Conservation (phyloP, 495 filamentous ascomycete species). For the Aspergillus baeticus region DNA sequence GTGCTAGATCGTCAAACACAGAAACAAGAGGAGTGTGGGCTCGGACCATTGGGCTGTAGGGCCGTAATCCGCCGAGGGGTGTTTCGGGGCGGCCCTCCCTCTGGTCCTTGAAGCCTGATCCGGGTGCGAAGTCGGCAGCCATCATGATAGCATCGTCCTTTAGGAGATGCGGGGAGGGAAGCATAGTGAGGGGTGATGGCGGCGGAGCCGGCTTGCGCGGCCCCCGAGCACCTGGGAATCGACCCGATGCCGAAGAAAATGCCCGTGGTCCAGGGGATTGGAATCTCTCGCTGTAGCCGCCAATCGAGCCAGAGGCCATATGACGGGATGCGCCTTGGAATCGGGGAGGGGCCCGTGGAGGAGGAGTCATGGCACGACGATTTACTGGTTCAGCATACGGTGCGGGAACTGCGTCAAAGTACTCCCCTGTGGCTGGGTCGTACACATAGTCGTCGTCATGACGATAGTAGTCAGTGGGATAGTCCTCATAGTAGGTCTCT, state of each 20-base stretch:
- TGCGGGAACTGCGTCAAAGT: constrained; percentile 60
- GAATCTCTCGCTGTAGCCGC: constrained; percentile 41
- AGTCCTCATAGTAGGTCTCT: constrained; percentile 66
- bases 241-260: constrained; percentile 66
- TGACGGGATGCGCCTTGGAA: constrained; percentile 56
- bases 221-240: constrained; percentile 44
- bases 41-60: constrained; percentile 68
- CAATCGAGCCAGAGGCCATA: constrained; percentile 46
- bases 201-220: constrained; percentile 67
- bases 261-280: constrained; percentile 56
- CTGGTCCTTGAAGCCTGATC: constrained; percentile 63
- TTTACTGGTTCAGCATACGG: constrained; percentile 79
- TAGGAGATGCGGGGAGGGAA: constrained; percentile 85
- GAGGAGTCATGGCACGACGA: constrained; percentile 96
- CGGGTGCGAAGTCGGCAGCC: constrained; percentile 86
- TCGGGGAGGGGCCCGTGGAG: constrained; percentile 73
- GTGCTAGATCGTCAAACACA: constrained; percentile 81
- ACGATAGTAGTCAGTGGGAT: constrained; percentile 60
- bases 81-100: constrained; percentile 75
- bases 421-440: constrained; percentile 72
- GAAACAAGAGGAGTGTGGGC: constrained; percentile 75
- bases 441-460: constrained; percentile 57
- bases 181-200: constrained; percentile 66
- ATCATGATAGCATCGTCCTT: constrained; percentile 77
- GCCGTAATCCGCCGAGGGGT: constrained; percentile 69